Evolutionary conservation across 371 early-diverging fungal genomes (phyloP).

Genomic region (Rhizopus delemar): DNA sequence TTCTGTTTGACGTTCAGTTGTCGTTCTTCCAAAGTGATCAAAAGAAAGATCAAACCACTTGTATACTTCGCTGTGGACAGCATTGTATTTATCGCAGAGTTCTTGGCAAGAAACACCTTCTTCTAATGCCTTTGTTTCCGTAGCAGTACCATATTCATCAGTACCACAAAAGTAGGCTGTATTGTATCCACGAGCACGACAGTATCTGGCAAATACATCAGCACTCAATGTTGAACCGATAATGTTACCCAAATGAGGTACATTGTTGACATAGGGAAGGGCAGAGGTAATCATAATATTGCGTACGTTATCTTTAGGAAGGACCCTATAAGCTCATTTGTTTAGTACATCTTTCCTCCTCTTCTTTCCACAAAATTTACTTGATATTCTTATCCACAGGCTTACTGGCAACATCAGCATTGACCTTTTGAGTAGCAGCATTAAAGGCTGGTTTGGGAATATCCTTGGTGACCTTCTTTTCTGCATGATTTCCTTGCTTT

Average conservation of each 20-base stretch:
- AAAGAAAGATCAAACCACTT: constrained; percentile 97
- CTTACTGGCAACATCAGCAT: constrained; percentile 17
- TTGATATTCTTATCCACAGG: constrained; percentile 21
- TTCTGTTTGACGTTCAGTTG: constrained; percentile 86
- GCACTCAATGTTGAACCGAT: constrained; percentile 98
- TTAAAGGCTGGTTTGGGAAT: constrained; percentile 31
- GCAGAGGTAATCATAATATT: constrained; percentile 98
- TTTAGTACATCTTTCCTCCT: constrained; percentile 6
- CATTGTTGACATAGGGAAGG: constrained; percentile 99
- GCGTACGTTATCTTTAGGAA: constrained; percentile 68
- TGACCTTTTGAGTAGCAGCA: constrained; percentile 42
- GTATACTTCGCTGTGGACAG: constrained; percentile 89
- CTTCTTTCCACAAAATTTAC: constrained; percentile 8
- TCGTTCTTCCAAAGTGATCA: constrained; percentile 98
- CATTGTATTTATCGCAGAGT: constrained; percentile 96
- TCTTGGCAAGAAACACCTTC: constrained; percentile 89
- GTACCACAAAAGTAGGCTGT: constrained; percentile 98
- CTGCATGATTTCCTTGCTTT: constrained; percentile 31
- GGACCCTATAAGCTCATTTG: constrained; percentile 31
- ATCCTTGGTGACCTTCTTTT: constrained; percentile 29
- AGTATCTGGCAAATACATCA: constrained; percentile 97
- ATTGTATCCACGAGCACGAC: constrained; percentile 90
- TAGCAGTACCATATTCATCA: constrained; percentile 99
- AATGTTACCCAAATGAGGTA: constrained; percentile 99
- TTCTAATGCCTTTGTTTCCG: constrained; percentile 98